Evolutionary conservation across 2,329 filamentous ascomycete species (phyloP), one percentile per base, ranked within the genome.

Genomic region (Penicillium hesseltinei): DNA sequence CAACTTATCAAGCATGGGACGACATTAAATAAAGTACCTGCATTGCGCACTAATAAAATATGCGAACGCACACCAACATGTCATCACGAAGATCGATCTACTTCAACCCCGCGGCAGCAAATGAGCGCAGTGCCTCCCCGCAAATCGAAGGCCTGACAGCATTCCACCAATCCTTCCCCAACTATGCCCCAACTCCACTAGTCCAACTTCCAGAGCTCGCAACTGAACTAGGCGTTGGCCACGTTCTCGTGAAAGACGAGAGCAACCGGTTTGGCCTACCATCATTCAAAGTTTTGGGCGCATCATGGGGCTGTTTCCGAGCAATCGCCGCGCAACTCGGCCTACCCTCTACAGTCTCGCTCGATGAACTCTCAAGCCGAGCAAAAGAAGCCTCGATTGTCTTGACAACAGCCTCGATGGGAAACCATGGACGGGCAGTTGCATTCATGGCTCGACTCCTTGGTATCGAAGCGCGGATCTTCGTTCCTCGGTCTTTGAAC

Each of bases 241-340:
- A 79, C 5, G 77, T 92, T 4, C 80, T 86, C 38, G 67, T 92
- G 61, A 93, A 93, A 68, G 84, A 92, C 65, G 89, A 93, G 71
- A 85, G 83, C 29, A 78, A 75, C 52, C 82, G 89, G 5, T 84
- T 91, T 38, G 86, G 86, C 0, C 78, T 92, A 2, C 88, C 88
- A 0, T 82, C 89, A 0, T 93, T 92, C 79, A 94, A 94, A 72
- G 89, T 92, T 44, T 81, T 92, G 0, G 90, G 90, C 21, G 89
- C 90, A 1, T 89, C 87, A 0, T 93, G 88, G 88, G 88, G 84
- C 0, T 80, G 83, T 3, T 87, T 84, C 64, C 81, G 82, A 7
- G 83, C 86, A 15, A 67, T 90, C 7, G 69, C 76, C 0, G 67
- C 74, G 1, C 70, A 74, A 8, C 71, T 86, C 0, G 71, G 68